Base-by-base conservation (phyloP, 139 green algal species). In the Chlamydomonas incerta region DNA sequence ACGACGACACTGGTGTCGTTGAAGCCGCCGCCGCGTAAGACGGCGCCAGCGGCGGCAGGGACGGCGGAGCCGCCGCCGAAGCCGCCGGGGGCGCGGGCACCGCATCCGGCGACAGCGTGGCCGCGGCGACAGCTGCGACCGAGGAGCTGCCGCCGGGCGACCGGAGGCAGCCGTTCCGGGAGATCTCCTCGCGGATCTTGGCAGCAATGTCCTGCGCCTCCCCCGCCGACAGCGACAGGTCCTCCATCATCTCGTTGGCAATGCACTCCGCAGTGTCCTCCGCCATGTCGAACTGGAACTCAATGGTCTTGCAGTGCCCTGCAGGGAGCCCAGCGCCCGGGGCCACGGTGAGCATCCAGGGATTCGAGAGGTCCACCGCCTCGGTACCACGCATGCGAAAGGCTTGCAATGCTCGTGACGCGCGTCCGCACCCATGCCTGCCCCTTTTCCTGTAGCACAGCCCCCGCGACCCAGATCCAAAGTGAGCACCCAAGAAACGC, bases 231-330 rank as follows among this genome's bases (percentile, higher is more conserved):
- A 98, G 80, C 26, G 90, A 92, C 72, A 99, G 90, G 80, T 99
- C 97, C 63, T 96, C 87, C 82, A 99, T 97, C 97, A 99, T 99
- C 89, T 99, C 97, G 35, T 72, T 87, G 0, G 97, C 97, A 57
- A 99, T 96, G 77, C 87, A 94, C 28, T 95, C 90, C 0, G 95
- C 93, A 0, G 95, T 98, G 90, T 99, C 97, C 41, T 90, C 90
- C 0, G 66, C 80, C 82, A 96, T 83, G 71, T 98, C 94, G 91
- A 99, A 99, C 11, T 94, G 94, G 91, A 99, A 99, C 86, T 98
- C 96, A 13, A 99, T 95, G 5, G 95, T 98, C 84, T 97, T 94
- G 75, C 85, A 87, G 62, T 92, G 83, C 3, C 65, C 65, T 73
- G 74, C 33, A 21, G 0, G 62, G 1, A n/a, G n/a, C n/a, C 66